Percentiles rank a stretch among this genome's conserved stretches.
Evolutionary conservation across 805 yeast genomes (phyloP).

Genomic region (Candida silvatica): DNA sequence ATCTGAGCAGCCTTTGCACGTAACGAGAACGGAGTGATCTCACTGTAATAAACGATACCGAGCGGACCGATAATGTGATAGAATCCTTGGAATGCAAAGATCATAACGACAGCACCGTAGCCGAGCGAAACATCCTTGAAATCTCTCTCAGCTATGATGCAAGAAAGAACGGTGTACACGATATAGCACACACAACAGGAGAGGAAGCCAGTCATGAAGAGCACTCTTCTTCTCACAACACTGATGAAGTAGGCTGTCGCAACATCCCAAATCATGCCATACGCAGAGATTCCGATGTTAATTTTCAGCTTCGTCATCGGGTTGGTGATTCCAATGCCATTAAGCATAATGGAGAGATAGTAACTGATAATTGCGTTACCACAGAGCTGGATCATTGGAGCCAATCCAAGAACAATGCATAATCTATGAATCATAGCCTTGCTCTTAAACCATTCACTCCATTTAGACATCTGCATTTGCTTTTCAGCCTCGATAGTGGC

Average conservation of each 20-base stretch:
- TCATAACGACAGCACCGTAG: slow-evolving; percentile 11
- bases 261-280: slow-evolving; percentile 22
- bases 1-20: slow-evolving; percentile 32
- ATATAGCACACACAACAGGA: slow-evolving; percentile 30
- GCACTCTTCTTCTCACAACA: slow-evolving; percentile 22
- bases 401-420: slow-evolving; percentile 22
- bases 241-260: slow-evolving; percentile 16
- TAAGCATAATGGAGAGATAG: slow-evolving; percentile 36
- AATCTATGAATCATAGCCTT: slow-evolving; percentile 31
- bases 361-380: slow-evolving; percentile 42
- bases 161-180: slow-evolving; percentile 38
- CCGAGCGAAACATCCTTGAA: slow-evolving; percentile 10
- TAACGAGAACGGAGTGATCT: slow-evolving; percentile 46
- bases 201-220: slow-evolving; percentile 26
- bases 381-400: slow-evolving; percentile 29
- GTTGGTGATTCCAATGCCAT: slow-evolving; percentile 43
- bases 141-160: slow-evolving; percentile 17
- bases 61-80: slow-evolving; percentile 26
- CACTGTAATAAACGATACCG: slow-evolving; percentile 32
- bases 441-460: slow-evolving; percentile 28
- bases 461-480: slow-evolving; percentile 21
- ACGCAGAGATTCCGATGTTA: slow-evolving; percentile 36
- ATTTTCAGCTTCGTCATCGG: slow-evolving; percentile 35
- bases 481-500: slow-evolving; percentile 31
- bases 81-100: slow-evolving; percentile 30